phyloP scores from a whole-genome alignment of 208 protist species.

The Polymyxa betae region DNA sequence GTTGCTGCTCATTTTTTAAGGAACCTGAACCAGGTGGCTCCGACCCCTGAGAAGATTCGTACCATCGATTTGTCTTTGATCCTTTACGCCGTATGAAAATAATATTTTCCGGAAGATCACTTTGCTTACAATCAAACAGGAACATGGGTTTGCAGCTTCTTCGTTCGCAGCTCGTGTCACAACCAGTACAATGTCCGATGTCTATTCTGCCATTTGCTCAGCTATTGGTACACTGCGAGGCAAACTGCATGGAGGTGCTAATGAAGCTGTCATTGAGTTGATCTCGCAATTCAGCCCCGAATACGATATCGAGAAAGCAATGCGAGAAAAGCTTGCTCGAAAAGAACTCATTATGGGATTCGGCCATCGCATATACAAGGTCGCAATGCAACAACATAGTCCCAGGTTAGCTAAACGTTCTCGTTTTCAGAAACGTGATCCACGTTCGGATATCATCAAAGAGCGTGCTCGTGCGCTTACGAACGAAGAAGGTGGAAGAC shows the following conservation, averaged over 20 bases:
- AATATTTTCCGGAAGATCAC: no score
- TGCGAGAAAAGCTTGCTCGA: constrained; percentile 13
- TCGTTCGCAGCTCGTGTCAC: constrained; percentile 52
- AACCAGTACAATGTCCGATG: constrained; percentile 45
- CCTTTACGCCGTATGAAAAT: constrained; percentile 46
- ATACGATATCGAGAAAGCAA: not conserved
- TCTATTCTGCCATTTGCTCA: constrained; percentile 53
- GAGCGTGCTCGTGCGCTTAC: constrained; percentile 4
- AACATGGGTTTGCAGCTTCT: constrained; percentile 52
- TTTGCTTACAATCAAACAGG: no score
- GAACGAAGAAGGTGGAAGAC: not conserved
- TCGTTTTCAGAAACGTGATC: constrained; percentile 18
- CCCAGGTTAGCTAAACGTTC: not conserved
- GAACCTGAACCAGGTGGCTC: not conserved
- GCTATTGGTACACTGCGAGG: constrained; percentile 57
- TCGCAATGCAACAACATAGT: not conserved
- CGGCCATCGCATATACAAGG: constrained; percentile 51
- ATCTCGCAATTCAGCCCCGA: constrained; percentile 2
- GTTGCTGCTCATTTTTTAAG: constrained; percentile 47
- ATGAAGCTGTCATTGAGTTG: constrained; percentile 51
- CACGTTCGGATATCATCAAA: constrained; percentile 50
- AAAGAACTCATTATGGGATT: constrained; percentile 58
- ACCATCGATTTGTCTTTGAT: constrained; percentile 29
- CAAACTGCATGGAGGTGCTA: constrained; percentile 52
- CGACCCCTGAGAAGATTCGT: not conserved